Evolutionary conservation across 2,329 filamentous ascomycete species (phyloP), one percentile per base, ranked within the genome.

Genomic region (Cadophora luteo-olivacea): DNA sequence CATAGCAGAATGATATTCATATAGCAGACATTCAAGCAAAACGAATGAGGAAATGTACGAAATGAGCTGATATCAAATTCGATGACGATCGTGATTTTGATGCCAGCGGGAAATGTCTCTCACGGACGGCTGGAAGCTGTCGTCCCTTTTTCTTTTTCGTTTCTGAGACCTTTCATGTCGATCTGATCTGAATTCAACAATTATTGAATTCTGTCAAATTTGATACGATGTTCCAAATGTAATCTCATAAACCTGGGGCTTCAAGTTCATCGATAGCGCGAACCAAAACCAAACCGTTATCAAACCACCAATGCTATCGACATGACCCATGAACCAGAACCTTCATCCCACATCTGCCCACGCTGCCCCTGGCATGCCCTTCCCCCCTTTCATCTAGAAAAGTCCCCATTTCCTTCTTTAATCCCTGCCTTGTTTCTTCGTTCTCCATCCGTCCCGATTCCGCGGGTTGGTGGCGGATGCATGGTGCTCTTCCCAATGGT

Each of bases 401-500:
- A 63, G 64, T 68, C 68, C 70, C 54, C 51, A 57, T 51, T 51
- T 41, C 48, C n/a, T 70, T 68, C 68, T 70, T 33, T 49, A 14
- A 69, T 63, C 69, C 68, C 55, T 70, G 63, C 58, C 68, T 70
- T 69, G 69, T 68, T 69, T 68, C 71, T 51, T 36, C 48, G 12
- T 70, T 66, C 67, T 70, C 41, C 48, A 14, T 51, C 69, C 49
- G 61, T 62, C 68, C 72, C 72, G 69, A 69, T 69, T 69, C 72
- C 71, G 71, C 69, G 69, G 71, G 69, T 61, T 61, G 45, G 41
- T 33, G 38, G 41, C 55, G 24, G 25, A 29, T 54, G 51, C 24
- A 54, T 49, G 51, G 24, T 14, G 49, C 49, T 22, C 24, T 29
- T 60, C 55, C 55, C 55, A 60, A n/a, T 60, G 57, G 57, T 22